These are phyloP conservation scores for Capsicum chinense DNA, from an alignment of 257 asterid species.

Conservation along the genomic window DNA sequence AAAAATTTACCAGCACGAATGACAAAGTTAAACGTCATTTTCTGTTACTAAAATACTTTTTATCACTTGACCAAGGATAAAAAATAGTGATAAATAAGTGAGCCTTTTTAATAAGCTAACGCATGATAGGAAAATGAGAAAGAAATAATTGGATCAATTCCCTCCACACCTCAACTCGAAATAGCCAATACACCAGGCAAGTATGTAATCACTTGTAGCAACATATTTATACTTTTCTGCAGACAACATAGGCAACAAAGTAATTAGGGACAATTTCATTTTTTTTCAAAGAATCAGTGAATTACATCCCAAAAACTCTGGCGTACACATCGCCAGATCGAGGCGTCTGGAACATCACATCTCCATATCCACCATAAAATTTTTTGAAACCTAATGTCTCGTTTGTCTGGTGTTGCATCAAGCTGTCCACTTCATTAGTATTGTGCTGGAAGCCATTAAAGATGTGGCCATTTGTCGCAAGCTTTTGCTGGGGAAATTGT, in stretches of 20 bases:
- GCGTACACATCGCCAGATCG: slow-evolving; percentile 73
- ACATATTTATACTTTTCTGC: slow-evolving; percentile 4
- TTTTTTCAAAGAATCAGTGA: neutral
- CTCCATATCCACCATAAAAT: slow-evolving; percentile 74
- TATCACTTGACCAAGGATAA: neutral
- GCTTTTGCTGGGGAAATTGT: slow-evolving; percentile 54
- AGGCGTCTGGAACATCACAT: slow-evolving; percentile 54
- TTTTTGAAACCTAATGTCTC: slow-evolving; percentile 65
- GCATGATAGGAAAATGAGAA: slow-evolving; percentile 9
- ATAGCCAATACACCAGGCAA: neutral
- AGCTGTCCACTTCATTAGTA: slow-evolving; percentile 48
- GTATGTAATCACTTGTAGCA: slow-evolving; percentile 8
- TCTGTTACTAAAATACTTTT: neutral
- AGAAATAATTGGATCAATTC: neutral
- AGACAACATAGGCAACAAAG: slow-evolving; percentile 18
- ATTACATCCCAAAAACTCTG: slow-evolving; percentile 67
- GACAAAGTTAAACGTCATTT: neutral
- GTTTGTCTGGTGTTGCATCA: slow-evolving; percentile 53
- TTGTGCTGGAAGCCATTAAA: slow-evolving; percentile 51
- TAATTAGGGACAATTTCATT: slow-evolving; percentile 9
- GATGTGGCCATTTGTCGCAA: slow-evolving; percentile 41
- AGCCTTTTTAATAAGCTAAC: neutral
- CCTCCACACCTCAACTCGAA: neutral
- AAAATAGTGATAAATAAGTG: too few relatives aligned
- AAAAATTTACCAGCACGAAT: neutral